Base-by-base conservation (phyloP, 1,284 basidiomycete genomes). In the Lignosus rhinocerotis region DNA sequence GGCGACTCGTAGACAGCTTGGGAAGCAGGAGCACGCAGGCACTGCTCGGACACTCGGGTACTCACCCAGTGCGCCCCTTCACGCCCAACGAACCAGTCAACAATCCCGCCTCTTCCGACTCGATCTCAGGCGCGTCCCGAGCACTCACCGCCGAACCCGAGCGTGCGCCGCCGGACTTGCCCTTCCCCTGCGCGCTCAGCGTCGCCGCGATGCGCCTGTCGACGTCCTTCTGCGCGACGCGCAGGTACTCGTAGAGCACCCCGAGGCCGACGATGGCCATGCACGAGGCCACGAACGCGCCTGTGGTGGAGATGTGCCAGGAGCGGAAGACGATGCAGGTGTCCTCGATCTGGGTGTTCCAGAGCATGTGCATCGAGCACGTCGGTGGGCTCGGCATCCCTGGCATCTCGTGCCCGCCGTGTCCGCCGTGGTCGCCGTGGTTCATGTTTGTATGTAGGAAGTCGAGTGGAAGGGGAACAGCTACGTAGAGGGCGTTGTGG, bases 211-310 rank as follows among this genome's bases (percentile, higher is more conserved):
- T 82, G 46, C 77, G 76, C 8, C 71, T 65, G 69, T 93, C 90
- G 54, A 88, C 75, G 46, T 73, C 71, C 64, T 76, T 80, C 71
- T 83, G 83, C 62, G 86, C 80, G 46, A 78, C 76, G 56, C 88
- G 84, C 48, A 92, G 79, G 72, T 88, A 92, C 69, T 92, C 90
- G 72, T 86, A 92, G 62, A 85, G 73, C n/a, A 90, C 74, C 52
- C 87, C 83, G 36, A 92, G 80, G 2, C 74, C 74, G 57, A 86
- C 76, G 72, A 93, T 85, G 59, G 75, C 80, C 58, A 85, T 47
- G 70, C 82, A 86, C 21, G 88, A 90, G 60, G 87, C 63, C 57
- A 85, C 65, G 69, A 92, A 90, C 34, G 74, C 70, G 56, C 74
- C 59, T 54, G 71, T 75, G n/a, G 84, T 81, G 62, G 69, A 75